Percentiles rank a stretch among this genome's conserved stretches.
Conservation (phyloP, 495 filamentous ascomycete species). For the Tuber indicum region DNA sequence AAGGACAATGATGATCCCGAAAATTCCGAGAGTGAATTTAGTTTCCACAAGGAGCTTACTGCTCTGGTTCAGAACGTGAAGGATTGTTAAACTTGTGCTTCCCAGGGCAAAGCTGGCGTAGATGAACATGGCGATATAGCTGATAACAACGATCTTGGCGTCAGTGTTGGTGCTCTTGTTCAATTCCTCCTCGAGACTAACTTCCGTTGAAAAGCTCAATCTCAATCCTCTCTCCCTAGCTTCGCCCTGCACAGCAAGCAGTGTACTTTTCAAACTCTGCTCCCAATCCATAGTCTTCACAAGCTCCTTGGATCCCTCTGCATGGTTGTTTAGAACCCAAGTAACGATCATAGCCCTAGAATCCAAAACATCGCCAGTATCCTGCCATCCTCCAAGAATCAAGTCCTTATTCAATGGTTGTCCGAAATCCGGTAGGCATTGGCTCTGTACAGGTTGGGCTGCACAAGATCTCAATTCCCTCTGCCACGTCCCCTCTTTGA, state of each 20-base stretch:
- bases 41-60: conserved; percentile 80
- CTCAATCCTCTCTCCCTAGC: conserved; percentile 70
- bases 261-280: conserved; percentile 59
- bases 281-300: conserved; percentile 83
- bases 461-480: conserved; percentile 62
- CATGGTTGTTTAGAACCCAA: conserved; percentile 91
- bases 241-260: conserved; percentile 70
- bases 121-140: conserved; percentile 97
- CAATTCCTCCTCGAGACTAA: conserved; percentile 83
- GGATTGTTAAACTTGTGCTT: conserved; percentile 69
- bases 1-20: conserved; percentile 86
- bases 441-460: conserved; percentile 59
- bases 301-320: conserved; percentile 62
- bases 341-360: conserved; percentile 76
- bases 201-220: conserved; percentile 88
- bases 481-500: conserved; percentile 63
- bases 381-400: conserved; percentile 73
- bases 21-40: conserved; percentile 88
- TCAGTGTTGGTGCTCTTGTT: conserved; percentile 98
- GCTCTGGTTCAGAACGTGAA: conserved; percentile 70
- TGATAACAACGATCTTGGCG: conserved; percentile 92
- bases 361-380: conserved; percentile 60
- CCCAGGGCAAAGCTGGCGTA: conserved; percentile 90
- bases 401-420: conserved; percentile 79
- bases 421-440: conserved; percentile 76